These are phyloP conservation scores for Lupinus albus DNA, from an alignment of 306 rosid species.

Conservation along the genomic window DNA sequence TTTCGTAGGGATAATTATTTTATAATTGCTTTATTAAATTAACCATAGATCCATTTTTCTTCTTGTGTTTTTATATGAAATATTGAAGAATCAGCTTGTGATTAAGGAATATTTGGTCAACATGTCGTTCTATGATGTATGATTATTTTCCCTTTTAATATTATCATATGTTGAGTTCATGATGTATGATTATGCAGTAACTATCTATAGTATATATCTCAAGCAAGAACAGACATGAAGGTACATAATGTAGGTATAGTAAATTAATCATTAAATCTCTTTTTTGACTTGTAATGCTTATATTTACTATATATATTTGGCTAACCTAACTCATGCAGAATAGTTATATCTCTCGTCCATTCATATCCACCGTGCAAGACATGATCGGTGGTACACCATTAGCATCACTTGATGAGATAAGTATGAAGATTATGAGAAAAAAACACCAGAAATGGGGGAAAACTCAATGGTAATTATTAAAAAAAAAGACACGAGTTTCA, in stretches of 20 bases:
- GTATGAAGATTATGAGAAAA: slow-evolving; percentile 4
- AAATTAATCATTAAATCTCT: slow-evolving; percentile 29
- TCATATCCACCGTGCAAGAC: slow-evolving; percentile 33
- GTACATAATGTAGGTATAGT: slow-evolving; percentile 33
- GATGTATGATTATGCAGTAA: slow-evolving; percentile 35
- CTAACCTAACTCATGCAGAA: slow-evolving; percentile 38
- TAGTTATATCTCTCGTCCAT: slow-evolving; percentile 24
- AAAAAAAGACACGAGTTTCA: slow-evolving; percentile 10
- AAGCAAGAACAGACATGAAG: slow-evolving; percentile 55
- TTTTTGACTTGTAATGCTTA: slow-evolving; percentile 42
- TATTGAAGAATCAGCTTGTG: slow-evolving; percentile 54
- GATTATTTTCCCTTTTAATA: slow-evolving; percentile 18
- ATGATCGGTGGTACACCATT: slow-evolving; percentile 34
- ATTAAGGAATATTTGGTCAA: slow-evolving; percentile 73
- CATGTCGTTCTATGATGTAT: slow-evolving; percentile 77
- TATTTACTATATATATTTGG: slow-evolving; percentile 20
- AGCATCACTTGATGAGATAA: slow-evolving; percentile 28
- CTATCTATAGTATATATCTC: slow-evolving; percentile 39
- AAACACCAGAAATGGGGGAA: not conserved
- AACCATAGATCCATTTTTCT: not conserved
- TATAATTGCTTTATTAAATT: slow-evolving; percentile 5
- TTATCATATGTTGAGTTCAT: not conserved
- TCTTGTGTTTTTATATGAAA: slow-evolving; percentile 40
- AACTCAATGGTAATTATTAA: not conserved
- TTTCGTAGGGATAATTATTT: not conserved